phyloP scores from a whole-genome alignment of 2,329 filamentous ascomycete species.

The Cercospora sesami region DNA sequence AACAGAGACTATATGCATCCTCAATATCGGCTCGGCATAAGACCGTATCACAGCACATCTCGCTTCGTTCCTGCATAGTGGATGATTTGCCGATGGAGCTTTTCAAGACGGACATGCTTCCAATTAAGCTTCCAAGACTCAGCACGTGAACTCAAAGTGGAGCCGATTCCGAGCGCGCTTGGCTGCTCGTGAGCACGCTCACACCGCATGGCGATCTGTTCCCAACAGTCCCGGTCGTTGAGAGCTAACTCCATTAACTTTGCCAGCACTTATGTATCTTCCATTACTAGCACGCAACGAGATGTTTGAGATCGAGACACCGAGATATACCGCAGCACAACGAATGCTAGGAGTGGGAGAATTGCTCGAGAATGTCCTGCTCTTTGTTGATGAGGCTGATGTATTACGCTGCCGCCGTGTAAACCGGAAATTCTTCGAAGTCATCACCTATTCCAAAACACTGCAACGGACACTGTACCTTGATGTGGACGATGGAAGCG shows the following conservation, averaged over 20 bases:
- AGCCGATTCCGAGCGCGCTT: constrained; percentile 9
- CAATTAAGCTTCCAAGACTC: constrained; percentile 11
- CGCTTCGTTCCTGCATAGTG: not conserved
- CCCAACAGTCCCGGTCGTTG: not conserved
- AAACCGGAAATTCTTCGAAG: constrained; percentile 22
- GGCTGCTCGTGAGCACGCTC: not conserved
- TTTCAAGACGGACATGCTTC: constrained; percentile 8
- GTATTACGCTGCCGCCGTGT: constrained; percentile 24
- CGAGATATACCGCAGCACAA: constrained; percentile 16
- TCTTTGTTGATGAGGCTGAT: constrained; percentile 18
- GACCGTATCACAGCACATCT: not conserved
- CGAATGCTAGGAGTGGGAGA: constrained; percentile 27
- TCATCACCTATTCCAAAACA: constrained; percentile 20
- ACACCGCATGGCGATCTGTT: constrained; percentile 2
- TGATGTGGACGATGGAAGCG: constrained; percentile 15
- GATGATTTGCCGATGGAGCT: not conserved
- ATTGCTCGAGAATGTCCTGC: constrained; percentile 25
- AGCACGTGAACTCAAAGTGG: constrained; percentile 20
- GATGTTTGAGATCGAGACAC: constrained; percentile 5
- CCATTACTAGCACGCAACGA: constrained; percentile 5
- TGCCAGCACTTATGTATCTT: constrained; percentile 6
- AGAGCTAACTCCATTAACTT: constrained; percentile 7
- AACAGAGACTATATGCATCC: not conserved
- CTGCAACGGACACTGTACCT: constrained; percentile 23
- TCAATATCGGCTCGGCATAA: not conserved